Evolutionary conservation across 805 yeast genomes (phyloP), one percentile per base, ranked within the genome.

Genomic region (Scheffersomyces spartinae): DNA sequence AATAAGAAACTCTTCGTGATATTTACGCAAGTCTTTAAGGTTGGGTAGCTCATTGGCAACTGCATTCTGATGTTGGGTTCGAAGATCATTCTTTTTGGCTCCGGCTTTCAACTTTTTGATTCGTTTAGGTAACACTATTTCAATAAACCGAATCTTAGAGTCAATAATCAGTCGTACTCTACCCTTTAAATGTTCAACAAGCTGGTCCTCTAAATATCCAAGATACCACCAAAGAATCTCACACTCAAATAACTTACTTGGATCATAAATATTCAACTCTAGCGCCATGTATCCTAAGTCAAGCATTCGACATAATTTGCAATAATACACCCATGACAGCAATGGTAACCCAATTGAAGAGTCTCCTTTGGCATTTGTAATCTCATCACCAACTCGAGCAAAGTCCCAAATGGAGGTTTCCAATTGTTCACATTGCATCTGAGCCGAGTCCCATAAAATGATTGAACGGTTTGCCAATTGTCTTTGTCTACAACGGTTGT

Each of bases 401-500:
- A 43, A 39, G 5, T 46, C 35, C 18, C 40, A 49, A n/a, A n/a
- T n/a, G n/a, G n/a, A n/a, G n/a, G n/a, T 35, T 43, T 84, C 96
- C 18, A 74, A 57, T 4, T 57, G 49, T 40, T 83, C 94, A 27
- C 79, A 64, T 20, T 65, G 64, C 7, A 80, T 91, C 42, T 88
- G 96, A 17, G 82, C 53, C 2, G 84, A 64, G 48, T 88, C 96
- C 79, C 88, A 82, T 3, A 64, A 36, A 23, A 65, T 40, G 28
- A 73, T 42, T 40, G 66, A 56, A 41, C 74, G 58, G 34, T 74
- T 55, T 40, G 77, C 52, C 34, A 78, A 69, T 45, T 83, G 95
- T 34, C 95, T 70, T 42, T 83, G 85, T 29, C 95, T 64, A 25
- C 93, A 72, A 18, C 84, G 74, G 40, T 88, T 88, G 45, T 75